Percentiles rank a stretch among this genome's conserved stretches.
These are phyloP conservation scores for Ochromonas danica DNA, from an alignment of 108 stramenopile species.

Conservation along the genomic window DNA sequence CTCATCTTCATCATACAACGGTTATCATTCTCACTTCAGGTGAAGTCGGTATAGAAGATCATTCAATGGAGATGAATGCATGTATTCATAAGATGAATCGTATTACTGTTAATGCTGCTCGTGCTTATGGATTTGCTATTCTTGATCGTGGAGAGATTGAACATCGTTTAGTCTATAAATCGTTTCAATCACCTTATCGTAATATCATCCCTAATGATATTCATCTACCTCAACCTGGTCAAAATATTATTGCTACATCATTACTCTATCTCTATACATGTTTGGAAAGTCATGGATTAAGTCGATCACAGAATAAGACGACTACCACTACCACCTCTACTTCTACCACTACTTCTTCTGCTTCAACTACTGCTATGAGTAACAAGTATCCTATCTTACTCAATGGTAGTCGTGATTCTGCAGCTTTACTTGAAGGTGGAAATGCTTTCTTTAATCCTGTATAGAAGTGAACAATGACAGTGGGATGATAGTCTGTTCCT, in stretches of 20 bases:
- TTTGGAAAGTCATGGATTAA: background rate
- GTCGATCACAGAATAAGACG: too few species aligned
- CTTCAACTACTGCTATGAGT: too few species aligned
- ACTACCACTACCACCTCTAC: too few species aligned
- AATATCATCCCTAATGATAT: background rate
- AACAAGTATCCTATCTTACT: too few species aligned
- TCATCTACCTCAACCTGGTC: background rate
- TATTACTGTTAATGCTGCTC: background rate
- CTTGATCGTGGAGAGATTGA: conserved; percentile 23
- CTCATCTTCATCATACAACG: background rate
- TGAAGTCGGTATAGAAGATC: background rate
- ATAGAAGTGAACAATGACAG: too few species aligned
- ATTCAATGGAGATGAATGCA: background rate
- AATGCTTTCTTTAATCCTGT: too few species aligned
- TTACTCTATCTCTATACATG: background rate
- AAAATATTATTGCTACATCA: conserved; percentile 25
- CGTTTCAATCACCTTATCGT: background rate
- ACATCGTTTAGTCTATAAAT: background rate
- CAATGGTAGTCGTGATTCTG: too few species aligned
- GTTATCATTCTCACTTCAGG: conserved; percentile 1
- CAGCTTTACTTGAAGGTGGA: too few species aligned
- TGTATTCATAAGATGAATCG: background rate
- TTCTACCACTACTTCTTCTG: too few species aligned
- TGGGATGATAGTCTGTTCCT: too few species aligned
- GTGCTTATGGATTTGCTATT: background rate